phyloP scores from a whole-genome alignment of 495 filamentous ascomycete genomes.

The Podospora conica region DNA sequence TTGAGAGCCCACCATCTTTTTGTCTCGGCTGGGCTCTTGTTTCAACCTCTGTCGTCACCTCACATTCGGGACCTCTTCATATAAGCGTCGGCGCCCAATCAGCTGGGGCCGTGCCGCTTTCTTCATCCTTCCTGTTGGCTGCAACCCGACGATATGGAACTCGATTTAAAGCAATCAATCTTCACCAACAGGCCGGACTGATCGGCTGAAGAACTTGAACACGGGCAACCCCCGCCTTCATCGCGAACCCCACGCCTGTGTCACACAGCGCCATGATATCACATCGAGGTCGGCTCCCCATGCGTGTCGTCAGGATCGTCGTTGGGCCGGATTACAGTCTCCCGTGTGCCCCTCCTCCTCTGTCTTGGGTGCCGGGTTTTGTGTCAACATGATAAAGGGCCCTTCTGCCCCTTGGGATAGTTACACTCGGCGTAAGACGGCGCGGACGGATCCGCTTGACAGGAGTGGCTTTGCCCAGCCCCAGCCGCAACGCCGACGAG shows the following conservation, averaged over 20 bases:
- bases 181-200: neutral
- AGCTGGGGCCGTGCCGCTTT: neutral
- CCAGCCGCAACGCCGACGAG: neutral
- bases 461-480: neutral
- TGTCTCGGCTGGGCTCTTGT: neutral
- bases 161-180: slow-evolving; percentile 8
- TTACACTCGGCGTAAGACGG: no score
- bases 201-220: neutral
- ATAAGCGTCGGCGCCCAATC: neutral
- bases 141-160: slow-evolving; percentile 12
- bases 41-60: neutral
- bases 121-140: slow-evolving; percentile 13
- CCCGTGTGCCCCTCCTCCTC: neutral
- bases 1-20: neutral
- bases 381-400: neutral
- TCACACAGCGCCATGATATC: neutral
- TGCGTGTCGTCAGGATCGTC: neutral
- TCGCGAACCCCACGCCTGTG: neutral
- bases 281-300: neutral
- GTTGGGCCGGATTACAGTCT: neutral
- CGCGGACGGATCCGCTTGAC: no score
- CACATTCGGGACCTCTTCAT: neutral
- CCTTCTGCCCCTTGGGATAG: neutral
- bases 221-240: neutral
- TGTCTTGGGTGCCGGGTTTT: neutral